Conservation (phyloP, 345 rosid genomes). For the Microthlaspi erraticum region DNA sequence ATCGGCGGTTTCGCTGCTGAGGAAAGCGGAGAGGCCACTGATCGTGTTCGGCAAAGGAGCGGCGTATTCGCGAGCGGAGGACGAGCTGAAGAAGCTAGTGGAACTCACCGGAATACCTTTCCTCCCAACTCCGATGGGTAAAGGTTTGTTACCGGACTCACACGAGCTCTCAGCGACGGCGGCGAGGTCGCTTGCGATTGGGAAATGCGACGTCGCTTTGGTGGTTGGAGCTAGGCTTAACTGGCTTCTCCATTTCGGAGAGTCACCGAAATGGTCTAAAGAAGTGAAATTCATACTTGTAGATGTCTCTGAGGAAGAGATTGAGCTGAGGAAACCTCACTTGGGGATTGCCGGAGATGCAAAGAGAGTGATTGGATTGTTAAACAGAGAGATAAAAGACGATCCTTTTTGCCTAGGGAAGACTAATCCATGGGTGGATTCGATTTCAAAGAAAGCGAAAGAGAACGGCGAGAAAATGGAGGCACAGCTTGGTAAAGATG, state of each 20-base stretch:
- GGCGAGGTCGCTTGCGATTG: constrained; percentile 94
- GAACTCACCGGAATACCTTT: constrained; percentile 85
- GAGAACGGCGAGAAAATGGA: constrained; percentile 85
- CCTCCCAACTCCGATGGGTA: constrained; percentile 97
- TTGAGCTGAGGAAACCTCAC: constrained; percentile 75
- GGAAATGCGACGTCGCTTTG: constrained; percentile 91
- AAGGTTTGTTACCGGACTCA: constrained; percentile 90
- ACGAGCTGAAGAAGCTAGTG: constrained; percentile 70
- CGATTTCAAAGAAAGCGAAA: constrained; percentile 64
- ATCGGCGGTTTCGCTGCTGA: constrained; percentile 62
- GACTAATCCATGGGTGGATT: constrained; percentile 83
- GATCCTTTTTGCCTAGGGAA: constrained; percentile 87
- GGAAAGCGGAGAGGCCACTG: constrained; percentile 83
- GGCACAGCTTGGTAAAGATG: constrained; percentile 81
- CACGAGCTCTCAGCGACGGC: constrained; percentile 89
- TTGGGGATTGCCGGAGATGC: constrained; percentile 88
- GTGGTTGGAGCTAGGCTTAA: constrained; percentile 95
- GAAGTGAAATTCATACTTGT: constrained; percentile 85
- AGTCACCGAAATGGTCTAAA: constrained; percentile 88
- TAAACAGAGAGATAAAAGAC: constrained; percentile 84
- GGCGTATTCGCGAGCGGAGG: constrained; percentile 80
- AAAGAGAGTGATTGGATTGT: constrained; percentile 63
- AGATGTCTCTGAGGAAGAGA: constrained; percentile 79
- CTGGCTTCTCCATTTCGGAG: constrained; percentile 96
- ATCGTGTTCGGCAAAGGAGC: constrained; percentile 97